These are phyloP conservation scores for Carex sylvatica DNA, from an alignment of 202 grass and related monocot species.

Conservation along the genomic window DNA sequence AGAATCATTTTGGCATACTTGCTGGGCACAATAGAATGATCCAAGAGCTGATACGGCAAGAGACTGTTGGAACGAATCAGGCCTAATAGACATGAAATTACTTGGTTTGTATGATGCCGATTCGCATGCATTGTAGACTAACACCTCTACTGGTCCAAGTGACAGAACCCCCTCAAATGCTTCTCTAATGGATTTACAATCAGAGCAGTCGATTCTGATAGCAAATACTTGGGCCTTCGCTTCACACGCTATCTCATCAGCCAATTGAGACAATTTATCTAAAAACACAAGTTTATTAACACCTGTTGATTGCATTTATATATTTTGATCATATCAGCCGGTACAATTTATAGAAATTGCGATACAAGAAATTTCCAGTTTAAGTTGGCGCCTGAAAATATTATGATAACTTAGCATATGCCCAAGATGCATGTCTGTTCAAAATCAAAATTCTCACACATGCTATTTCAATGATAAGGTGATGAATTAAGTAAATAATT, in stretches of 20 bases:
- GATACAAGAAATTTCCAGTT: neutral
- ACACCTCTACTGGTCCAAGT: conserved; percentile 77
- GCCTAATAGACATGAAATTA: conserved; percentile 51
- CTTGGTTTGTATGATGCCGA: conserved; percentile 16
- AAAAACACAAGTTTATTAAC: neutral
- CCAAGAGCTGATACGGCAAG: conserved; percentile 63
- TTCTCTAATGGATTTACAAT: conserved; percentile 77
- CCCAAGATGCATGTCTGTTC: neutral
- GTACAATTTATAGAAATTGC: neutral
- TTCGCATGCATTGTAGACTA: conserved; percentile 83
- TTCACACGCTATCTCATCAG: conserved; percentile 75
- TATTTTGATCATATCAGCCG: neutral
- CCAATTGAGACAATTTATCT: conserved; percentile 80
- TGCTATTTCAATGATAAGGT: neutral
- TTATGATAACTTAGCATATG: neutral
- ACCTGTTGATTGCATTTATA: neutral
- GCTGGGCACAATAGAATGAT: conserved; percentile 84
- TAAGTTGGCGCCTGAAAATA: no score
- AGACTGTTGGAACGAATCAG: conserved; percentile 54
- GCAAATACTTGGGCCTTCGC: conserved; percentile 89
- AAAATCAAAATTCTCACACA: neutral
- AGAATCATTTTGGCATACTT: conserved; percentile 29
- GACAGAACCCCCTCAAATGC: conserved; percentile 92
- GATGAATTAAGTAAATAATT: neutral
- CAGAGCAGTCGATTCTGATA: conserved; percentile 73